Conservation (phyloP, 805 yeast genomes). For the Kluyveromyces siamensis region DNA sequence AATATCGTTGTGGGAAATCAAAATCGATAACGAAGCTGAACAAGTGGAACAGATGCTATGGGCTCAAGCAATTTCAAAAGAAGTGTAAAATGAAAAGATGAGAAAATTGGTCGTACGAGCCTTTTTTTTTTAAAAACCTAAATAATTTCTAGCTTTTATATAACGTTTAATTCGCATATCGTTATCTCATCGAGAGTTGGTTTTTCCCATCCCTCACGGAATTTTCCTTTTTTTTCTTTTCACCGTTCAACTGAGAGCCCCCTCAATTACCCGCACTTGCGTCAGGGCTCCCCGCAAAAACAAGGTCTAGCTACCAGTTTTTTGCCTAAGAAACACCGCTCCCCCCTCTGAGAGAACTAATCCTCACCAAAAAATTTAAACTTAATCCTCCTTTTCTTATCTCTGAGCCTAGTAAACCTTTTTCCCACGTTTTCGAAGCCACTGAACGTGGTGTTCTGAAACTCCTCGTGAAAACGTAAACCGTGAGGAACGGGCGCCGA, state of each 20-base stretch:
- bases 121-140: neutral
- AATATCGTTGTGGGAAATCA: neutral
- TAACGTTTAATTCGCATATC: neutral
- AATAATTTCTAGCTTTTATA: neutral
- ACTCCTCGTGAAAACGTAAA: neutral
- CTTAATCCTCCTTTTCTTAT: slow-evolving; percentile 8
- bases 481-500: neutral
- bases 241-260: neutral
- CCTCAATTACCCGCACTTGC: neutral
- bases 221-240: neutral
- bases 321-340: neutral
- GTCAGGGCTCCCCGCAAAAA: neutral
- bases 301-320: neutral
- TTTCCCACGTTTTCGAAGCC: slow-evolving; percentile 4
- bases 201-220: neutral
- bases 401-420: slow-evolving; percentile 1
- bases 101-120: neutral
- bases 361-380: slow-evolving; percentile 10
- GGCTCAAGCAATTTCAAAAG: neutral
- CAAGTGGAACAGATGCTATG: neutral
- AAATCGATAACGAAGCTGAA: neutral
- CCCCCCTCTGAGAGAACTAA: neutral
- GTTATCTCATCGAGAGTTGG: neutral
- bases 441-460: slow-evolving; percentile 5
- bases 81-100: too few species aligned